Conservation (phyloP, 768 basidiomycete species). For the Suillus americanus region DNA sequence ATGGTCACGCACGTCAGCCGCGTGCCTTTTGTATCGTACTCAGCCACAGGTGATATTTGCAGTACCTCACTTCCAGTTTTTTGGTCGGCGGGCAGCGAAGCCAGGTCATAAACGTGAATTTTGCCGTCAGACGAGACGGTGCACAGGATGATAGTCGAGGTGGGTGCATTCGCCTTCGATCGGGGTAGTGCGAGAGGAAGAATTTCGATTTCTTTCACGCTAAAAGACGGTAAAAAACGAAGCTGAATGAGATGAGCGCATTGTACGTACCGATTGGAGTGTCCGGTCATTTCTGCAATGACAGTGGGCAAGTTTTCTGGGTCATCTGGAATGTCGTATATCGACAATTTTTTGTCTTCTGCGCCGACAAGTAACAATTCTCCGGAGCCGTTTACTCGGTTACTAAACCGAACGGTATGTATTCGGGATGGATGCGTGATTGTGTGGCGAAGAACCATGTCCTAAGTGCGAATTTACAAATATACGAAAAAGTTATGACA, state of each 20-base stretch:
- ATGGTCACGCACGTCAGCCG: constrained; percentile 75
- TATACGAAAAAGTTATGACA: neutral
- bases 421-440: constrained; percentile 80
- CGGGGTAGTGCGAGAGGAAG: constrained; percentile 59
- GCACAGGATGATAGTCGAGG: constrained; percentile 61
- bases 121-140: constrained; percentile 91
- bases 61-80: constrained; percentile 14
- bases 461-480: constrained; percentile 41
- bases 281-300: constrained; percentile 76
- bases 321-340: constrained; percentile 64
- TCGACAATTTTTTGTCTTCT: constrained; percentile 85
- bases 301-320: constrained; percentile 48
- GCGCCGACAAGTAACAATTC: constrained; percentile 82
- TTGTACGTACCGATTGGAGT: constrained; percentile 70
- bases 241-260: neutral
- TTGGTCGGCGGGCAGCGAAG: constrained; percentile 39
- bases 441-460: constrained; percentile 73
- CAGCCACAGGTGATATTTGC: constrained; percentile 55
- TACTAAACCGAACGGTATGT: constrained; percentile 80
- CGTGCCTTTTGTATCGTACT: constrained; percentile 84
- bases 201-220: constrained; percentile 80
- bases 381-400: constrained; percentile 50
- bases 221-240: constrained; percentile 28
- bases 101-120: constrained; percentile 74
- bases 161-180: constrained; percentile 19